Base-by-base conservation (phyloP, 1,139 yeast species). In the Petasospora fabianii region DNA sequence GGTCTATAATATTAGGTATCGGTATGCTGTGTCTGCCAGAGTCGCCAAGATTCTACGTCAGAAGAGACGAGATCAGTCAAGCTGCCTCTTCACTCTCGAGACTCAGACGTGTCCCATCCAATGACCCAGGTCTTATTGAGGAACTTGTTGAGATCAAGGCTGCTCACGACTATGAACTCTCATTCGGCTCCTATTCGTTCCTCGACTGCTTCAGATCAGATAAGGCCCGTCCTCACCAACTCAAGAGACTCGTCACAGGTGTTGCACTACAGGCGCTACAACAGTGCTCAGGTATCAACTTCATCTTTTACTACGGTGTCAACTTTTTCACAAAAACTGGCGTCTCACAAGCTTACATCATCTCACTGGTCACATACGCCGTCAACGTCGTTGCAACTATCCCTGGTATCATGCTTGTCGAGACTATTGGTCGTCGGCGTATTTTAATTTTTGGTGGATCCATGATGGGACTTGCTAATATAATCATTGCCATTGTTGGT, bases 81-180 rank as follows among this genome's bases (percentile, higher is more conserved):
- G 94, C 92, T 65, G 63, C 76, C 48, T 54, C 62, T 38, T 66
- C 92, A 13, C 57, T 86, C 51, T 77, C 86, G 24, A 75, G 66
- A 47, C 71, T 83, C 34, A 74, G 86, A 64, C 75, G 78, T 50
- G 75, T 75, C n/a, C 68, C 78, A 1, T 56, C 70, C 4, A 73
- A 75, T 48, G 87, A 83, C 56, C 74, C 80, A 3, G 80, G 76
- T 41, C 64, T 83, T 30, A 71, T 84, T 42, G 90, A 84, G 61
- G 92, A 83, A 58, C 62, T 83, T 40, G 84, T 82, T 18, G 92
- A 84, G 54, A 82, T 84, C 42, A 83, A 83, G 53, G 90, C 90
- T 4, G 76, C 80, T 47, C 80, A 80, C 58, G 90, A 83, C 58
- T 82, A 82, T 58, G 90, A 83, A 56, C 62, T 71, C 53, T 78